Evolutionary conservation across 2,329 filamentous ascomycete species (phyloP), one percentile per base, ranked within the genome.

Genomic region (Cladophialophora carrionii): DNA sequence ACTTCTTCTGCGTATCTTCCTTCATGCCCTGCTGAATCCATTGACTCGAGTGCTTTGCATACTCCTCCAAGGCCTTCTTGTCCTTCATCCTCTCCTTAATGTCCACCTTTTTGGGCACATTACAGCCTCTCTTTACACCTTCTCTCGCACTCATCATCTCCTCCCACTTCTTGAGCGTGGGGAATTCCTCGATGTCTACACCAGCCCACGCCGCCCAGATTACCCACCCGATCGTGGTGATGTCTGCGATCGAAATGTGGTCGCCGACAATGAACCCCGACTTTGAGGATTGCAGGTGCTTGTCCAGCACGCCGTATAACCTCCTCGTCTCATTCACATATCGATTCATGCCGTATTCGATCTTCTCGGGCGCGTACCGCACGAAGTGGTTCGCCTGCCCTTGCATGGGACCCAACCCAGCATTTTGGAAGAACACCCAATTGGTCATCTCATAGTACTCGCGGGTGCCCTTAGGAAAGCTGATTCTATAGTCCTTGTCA

Each of bases 281-380:
- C 57, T 81, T 79, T 48, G 78, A 82, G 12, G 76, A 74, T 7
- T 77, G 73, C 5, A 96, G 85, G 62, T 92, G 87, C 55, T 84
- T 86, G 73, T 96, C 88, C 65, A 96, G 80, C 22, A 92, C 88
- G 58, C 87, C 82, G 79, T 95, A 96, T 1, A 96, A 82, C 2
- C 92, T 87, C n/a, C 88, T 84, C 0, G 90, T 91, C 79, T 96
- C 92, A 74, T 91, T 95, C 74, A 83, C 80, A 79, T 96, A 96
- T 55, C 92, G 85, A 73, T 90, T 87, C 62, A 96, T 86, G 68
- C 89, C 91, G 75, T 96, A 96, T 73, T 88, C 82, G 72, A 96
- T 94, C 75, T 85, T 87, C 75, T 93, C 89, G 0, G 91, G 90
- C 0, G 92, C 91, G 73, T 96, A 96, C 62, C 90, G 85, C 55